Evolutionary conservation across 352 stramenopile species (phyloP).

Genomic region (Porosira glacialis): DNA sequence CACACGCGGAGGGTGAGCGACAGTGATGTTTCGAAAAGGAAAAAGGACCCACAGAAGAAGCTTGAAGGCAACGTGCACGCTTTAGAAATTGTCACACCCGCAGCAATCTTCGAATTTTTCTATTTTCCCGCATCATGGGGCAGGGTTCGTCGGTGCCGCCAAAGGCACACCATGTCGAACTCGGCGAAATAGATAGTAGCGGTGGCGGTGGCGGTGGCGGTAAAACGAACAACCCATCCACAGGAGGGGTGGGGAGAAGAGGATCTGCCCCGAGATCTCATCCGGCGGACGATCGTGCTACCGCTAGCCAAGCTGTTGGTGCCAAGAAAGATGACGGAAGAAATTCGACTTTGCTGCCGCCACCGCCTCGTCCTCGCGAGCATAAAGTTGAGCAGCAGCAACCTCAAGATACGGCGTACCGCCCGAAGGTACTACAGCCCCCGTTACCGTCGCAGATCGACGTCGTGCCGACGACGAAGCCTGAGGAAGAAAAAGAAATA

Average conservation of each 20-base stretch:
- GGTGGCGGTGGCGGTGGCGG: constrained; percentile 1
- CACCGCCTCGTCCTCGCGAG: constrained; percentile 1
- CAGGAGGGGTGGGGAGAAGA: not conserved
- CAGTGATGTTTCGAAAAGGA: too few species aligned
- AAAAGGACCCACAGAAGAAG: too few species aligned
- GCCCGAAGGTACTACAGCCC: constrained; percentile 2
- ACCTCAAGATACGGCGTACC: constrained; percentile 3
- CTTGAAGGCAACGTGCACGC: too few species aligned
- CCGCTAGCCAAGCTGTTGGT: constrained; percentile 4
- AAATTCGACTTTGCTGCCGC: not conserved
- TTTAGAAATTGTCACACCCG: too few species aligned
- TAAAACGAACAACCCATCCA: constrained; percentile 11
- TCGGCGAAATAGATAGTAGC: not conserved
- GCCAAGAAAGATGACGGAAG: constrained; percentile 1
- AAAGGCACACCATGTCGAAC: too few species aligned
- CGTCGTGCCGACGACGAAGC: too few species aligned
- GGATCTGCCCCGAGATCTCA: constrained; percentile 3
- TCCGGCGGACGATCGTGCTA: constrained; percentile 3
- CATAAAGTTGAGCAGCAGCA: constrained; percentile 13
- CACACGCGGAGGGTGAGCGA: too few species aligned
- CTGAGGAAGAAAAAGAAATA: constrained; percentile 17
- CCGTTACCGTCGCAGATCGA: not conserved
- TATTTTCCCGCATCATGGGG: too few species aligned
- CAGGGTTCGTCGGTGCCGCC: too few species aligned
- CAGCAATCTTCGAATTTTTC: too few species aligned